Conservation (phyloP, 2,329 filamentous ascomycete species). For the Tolypocladium sp. region DNA sequence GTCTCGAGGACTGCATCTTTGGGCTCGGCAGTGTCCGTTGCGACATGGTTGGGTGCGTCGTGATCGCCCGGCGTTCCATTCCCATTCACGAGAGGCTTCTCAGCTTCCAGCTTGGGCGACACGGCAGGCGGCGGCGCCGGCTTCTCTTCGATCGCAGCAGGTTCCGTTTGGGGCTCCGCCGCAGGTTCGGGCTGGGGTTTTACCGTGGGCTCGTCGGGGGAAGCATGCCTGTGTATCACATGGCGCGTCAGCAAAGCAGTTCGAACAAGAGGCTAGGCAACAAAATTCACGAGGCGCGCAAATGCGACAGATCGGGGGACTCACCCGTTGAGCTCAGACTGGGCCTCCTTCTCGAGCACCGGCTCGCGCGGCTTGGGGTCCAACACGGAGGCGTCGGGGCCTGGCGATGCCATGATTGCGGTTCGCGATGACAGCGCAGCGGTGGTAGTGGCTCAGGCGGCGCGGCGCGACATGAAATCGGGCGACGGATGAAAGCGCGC, state of each 20-base stretch:
- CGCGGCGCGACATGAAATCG: constrained; percentile 27
- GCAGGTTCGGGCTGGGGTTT: constrained; percentile 7
- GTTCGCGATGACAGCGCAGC: constrained; percentile 27
- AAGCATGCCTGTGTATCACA: constrained; percentile 3
- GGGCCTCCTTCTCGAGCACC: constrained; percentile 18
- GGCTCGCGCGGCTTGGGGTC: constrained; percentile 37
- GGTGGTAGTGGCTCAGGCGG: constrained; percentile 16
- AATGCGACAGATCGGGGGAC: constrained; percentile 10
- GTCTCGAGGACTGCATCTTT: background rate
- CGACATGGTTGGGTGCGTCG: constrained; percentile 1
- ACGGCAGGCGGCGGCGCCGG: background rate
- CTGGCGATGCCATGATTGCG: constrained; percentile 45
- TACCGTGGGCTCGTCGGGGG: background rate
- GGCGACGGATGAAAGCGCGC: constrained; percentile 1
- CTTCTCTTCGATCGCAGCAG: background rate
- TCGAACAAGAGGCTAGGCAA: background rate
- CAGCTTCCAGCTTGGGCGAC: constrained; percentile 1
- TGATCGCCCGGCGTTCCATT: constrained; percentile 2
- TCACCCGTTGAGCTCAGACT: constrained; percentile 28
- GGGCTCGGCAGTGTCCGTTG: background rate
- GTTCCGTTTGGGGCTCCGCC: constrained; percentile 5
- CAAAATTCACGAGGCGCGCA: background rate
- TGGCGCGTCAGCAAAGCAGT: constrained; percentile 12
- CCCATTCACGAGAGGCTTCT: constrained; percentile 9
- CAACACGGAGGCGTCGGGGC: constrained; percentile 27